These are phyloP conservation scores for Tirmania nivea DNA, from an alignment of 495 filamentous ascomycete species.

Conservation along the genomic window DNA sequence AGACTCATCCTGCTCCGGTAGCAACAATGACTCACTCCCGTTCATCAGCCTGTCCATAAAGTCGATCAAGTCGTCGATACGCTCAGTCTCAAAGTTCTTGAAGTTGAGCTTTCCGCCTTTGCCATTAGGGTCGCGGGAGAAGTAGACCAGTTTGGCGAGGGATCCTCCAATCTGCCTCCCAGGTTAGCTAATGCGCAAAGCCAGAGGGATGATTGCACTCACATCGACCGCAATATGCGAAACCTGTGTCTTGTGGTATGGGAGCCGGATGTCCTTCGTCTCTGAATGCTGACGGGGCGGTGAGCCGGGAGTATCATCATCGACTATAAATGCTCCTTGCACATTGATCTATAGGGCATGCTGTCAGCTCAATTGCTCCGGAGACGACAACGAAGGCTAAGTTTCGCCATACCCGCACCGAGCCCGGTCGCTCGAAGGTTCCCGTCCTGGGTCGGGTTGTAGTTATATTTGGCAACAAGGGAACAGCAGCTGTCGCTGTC, in stretches of 20 bases:
- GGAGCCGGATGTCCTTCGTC: conserved; percentile 80
- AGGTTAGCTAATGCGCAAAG: background rate
- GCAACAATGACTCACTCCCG: conserved; percentile 27
- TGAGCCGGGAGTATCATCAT: conserved; percentile 40
- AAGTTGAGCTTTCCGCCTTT: conserved; percentile 85
- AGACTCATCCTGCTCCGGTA: conserved; percentile 32
- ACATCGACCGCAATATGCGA: conserved; percentile 95
- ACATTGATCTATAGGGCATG: conserved; percentile 60
- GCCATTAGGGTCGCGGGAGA: conserved; percentile 60
- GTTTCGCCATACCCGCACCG: conserved; percentile 7
- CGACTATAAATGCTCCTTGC: conserved; percentile 83
- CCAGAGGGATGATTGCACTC: conserved; percentile 22
- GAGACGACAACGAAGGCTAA: background rate
- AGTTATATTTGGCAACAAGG: no score
- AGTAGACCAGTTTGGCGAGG: conserved; percentile 89
- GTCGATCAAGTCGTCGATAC: conserved; percentile 72
- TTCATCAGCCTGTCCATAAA: conserved; percentile 61
- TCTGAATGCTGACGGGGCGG: conserved; percentile 35
- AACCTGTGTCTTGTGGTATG: conserved; percentile 77
- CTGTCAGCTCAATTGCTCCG: conserved; percentile 2
- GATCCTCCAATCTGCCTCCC: conserved; percentile 66
- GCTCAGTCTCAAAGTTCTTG: conserved; percentile 81
- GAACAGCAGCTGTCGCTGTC: no score
- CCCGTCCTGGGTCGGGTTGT: background rate
- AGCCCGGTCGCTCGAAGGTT: conserved; percentile 12